A percentile compares a stretch with the other conserved stretches of the same genome.
Evolutionary conservation across 768 basidiomycete genomes (phyloP).

Genomic region (Boletus speciosus): DNA sequence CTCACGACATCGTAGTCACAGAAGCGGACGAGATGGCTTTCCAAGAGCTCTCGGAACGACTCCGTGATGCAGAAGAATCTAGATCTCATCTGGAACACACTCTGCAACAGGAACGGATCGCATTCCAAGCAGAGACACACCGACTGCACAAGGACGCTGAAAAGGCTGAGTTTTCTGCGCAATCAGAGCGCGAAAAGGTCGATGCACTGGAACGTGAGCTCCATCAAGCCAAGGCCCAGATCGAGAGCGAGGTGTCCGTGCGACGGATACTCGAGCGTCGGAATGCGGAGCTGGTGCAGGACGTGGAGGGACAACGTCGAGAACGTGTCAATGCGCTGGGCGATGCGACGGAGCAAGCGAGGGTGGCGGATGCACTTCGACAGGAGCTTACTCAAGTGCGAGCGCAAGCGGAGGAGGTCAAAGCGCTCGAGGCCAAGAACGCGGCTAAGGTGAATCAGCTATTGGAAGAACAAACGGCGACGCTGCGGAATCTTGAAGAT

Average conservation of each 20-base stretch:
- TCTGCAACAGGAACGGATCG: conserved; percentile 56
- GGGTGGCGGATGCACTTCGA: conserved; percentile 53
- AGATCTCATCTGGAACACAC: conserved; percentile 53
- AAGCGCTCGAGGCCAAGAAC: conserved; percentile 61
- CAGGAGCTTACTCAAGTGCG: conserved; percentile 61
- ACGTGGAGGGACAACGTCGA: conserved; percentile 53
- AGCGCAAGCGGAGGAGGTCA: conserved; percentile 64
- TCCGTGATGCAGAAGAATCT: conserved; percentile 56
- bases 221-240: conserved; percentile 55
- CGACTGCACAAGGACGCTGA: conserved; percentile 46
- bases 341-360: conserved; percentile 67
- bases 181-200: conserved; percentile 48
- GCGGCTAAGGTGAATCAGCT: conserved; percentile 59
- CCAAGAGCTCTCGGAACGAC: conserved; percentile 66
- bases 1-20: conserved; percentile 43
- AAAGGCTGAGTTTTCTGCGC: conserved; percentile 35
- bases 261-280: conserved; percentile 64
- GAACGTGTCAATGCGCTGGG: conserved; percentile 56
- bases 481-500: conserved; percentile 68
- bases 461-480: conserved; percentile 73
- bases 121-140: conserved; percentile 54
- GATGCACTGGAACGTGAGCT: conserved; percentile 63
- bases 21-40: conserved; percentile 76
- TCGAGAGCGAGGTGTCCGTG: conserved; percentile 60
- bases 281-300: conserved; percentile 51